These are phyloP conservation scores for Claviceps sp. DNA, from an alignment of 2,329 filamentous ascomycete genomes.

Conservation along the genomic window DNA sequence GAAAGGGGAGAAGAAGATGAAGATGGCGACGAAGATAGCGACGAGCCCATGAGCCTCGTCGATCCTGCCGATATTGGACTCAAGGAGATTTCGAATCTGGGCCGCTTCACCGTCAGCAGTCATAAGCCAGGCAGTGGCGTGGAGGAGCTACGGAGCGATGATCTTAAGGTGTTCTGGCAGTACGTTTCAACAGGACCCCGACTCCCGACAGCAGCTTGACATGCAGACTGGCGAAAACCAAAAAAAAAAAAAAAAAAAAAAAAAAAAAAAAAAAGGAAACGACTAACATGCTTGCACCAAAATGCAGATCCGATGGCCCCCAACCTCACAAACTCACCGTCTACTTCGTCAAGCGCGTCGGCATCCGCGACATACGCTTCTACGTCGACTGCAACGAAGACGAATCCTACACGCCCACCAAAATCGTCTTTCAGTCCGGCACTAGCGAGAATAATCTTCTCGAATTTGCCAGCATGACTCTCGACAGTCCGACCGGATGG, in stretches of 20 bases:
- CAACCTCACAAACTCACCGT: slow-evolving; percentile 74
- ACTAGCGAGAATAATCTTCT: slow-evolving; percentile 86
- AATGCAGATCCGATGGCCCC: slow-evolving; percentile 60
- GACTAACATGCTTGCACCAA: not conserved
- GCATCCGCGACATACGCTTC: slow-evolving; percentile 64
- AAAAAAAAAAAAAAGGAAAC: not conserved
- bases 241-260: too few relatives aligned
- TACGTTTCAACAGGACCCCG: slow-evolving; percentile 23
- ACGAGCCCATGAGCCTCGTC: slow-evolving; percentile 31
- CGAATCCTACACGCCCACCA: slow-evolving; percentile 92
- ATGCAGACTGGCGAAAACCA: not conserved
- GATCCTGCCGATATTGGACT: slow-evolving; percentile 41
- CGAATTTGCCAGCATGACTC: slow-evolving; percentile 69
- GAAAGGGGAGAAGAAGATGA: slow-evolving; percentile 15
- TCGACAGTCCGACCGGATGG: slow-evolving; percentile 76
- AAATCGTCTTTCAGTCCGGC: slow-evolving; percentile 77
- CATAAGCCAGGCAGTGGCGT: slow-evolving; percentile 72
- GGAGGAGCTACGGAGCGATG: slow-evolving; percentile 60
- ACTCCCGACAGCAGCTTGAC: not conserved
- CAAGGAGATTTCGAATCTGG: slow-evolving; percentile 75
- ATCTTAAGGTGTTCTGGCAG: slow-evolving; percentile 68
- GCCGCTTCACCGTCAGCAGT: slow-evolving; percentile 70
- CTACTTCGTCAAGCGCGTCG: slow-evolving; percentile 73
- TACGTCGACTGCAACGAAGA: slow-evolving; percentile 86
- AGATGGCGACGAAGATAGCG: slow-evolving; percentile 23